phyloP scores from a whole-genome alignment of 1,284 basidiomycete genomes.

The Thelephora terrestris region DNA sequence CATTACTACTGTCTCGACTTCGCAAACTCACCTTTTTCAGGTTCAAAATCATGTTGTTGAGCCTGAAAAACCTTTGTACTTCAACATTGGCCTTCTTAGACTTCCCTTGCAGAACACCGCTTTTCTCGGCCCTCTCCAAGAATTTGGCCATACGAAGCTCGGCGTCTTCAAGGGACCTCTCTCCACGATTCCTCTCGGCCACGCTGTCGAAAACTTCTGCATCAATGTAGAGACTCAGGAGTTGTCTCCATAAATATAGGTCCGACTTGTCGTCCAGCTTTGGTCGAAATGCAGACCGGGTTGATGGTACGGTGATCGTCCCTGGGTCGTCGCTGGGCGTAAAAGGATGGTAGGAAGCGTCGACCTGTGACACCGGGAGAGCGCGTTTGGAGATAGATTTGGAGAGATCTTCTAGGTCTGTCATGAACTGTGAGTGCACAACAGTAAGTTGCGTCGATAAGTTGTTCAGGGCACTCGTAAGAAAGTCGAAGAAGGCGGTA shows the following conservation, averaged over 20 bases:
- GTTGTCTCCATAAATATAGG: slow-evolving; percentile 87
- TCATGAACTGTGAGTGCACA: slow-evolving; percentile 56
- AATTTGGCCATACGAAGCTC: slow-evolving; percentile 69
- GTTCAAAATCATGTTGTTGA: slow-evolving; percentile 79
- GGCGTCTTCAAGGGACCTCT: slow-evolving; percentile 64
- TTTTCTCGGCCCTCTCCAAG: slow-evolving; percentile 52
- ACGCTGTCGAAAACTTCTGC: slow-evolving; percentile 80
- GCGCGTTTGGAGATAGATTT: slow-evolving; percentile 48
- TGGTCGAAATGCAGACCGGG: slow-evolving; percentile 6
- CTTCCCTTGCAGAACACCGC: slow-evolving; percentile 46
- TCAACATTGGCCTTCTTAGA: slow-evolving; percentile 60
- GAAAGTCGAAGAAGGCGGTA: slow-evolving; percentile 72
- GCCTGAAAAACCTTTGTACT: slow-evolving; percentile 69
- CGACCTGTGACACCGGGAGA: slow-evolving; percentile 41
- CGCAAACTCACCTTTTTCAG: slow-evolving; percentile 59
- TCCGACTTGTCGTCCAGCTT: slow-evolving; percentile 39
- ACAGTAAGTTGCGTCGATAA: slow-evolving; percentile 56
- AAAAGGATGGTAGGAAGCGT: slow-evolving; percentile 39
- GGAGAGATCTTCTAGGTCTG: slow-evolving; percentile 53
- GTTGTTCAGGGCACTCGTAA: slow-evolving; percentile 62
- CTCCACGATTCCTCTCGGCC: slow-evolving; percentile 66
- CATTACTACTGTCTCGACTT: no score
- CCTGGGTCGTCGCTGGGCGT: slow-evolving; percentile 31
- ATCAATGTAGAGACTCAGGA: slow-evolving; percentile 85
- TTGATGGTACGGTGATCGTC: slow-evolving; percentile 14